Conservation (phyloP, 345 rosid species). For the Murraya paniculata region DNA sequence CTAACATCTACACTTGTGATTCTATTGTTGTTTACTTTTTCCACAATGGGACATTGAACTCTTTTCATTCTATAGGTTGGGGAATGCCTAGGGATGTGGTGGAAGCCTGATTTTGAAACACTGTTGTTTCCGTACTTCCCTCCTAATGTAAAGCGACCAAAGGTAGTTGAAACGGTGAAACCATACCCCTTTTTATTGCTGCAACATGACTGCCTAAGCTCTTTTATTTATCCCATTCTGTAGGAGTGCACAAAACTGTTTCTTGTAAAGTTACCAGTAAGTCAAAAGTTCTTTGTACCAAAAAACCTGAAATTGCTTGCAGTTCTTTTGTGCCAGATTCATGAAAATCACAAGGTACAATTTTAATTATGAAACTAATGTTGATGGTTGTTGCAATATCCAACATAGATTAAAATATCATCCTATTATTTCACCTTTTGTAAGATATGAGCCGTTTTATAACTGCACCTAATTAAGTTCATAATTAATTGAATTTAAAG, state of each 20-base stretch:
- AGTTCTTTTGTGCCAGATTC: constrained; percentile 74
- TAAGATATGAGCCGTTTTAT: not conserved
- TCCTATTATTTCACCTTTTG: not conserved
- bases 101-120: constrained; percentile 83
- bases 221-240: constrained; percentile 1
- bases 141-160: constrained; percentile 56
- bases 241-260: constrained; percentile 82
- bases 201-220: not conserved
- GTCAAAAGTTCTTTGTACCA: constrained; percentile 70
- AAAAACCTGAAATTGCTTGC: constrained; percentile 77
- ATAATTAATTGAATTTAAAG: not conserved
- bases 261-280: constrained; percentile 59
- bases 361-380: not conserved
- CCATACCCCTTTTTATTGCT: constrained; percentile 4
- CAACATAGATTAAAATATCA: not conserved
- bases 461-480: not conserved
- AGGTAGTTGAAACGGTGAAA: constrained; percentile 40
- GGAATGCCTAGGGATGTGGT: constrained; percentile 88
- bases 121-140: constrained; percentile 59
- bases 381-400: not conserved
- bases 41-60: not conserved
- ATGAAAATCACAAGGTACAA: constrained; percentile 64
- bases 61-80: constrained; percentile 41
- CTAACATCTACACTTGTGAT: not conserved
- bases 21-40: not conserved